A percentile compares a stretch with the other conserved stretches of the same genome.
Evolutionary conservation across 257 asterid genomes (phyloP).

Genomic region (Gentiana dahurica): DNA sequence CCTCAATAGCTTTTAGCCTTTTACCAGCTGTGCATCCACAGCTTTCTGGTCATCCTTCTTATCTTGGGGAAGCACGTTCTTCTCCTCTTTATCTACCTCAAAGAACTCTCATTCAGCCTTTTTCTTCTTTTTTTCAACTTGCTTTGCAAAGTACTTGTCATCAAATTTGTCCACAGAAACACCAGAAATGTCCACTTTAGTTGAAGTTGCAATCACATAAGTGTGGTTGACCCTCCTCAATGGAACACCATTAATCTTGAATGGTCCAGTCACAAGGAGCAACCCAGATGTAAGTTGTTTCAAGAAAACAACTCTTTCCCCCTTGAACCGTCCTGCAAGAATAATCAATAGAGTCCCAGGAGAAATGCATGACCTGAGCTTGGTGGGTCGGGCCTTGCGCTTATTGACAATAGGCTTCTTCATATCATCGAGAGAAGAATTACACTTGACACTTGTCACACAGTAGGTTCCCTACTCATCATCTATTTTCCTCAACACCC

Average conservation of each 20-base stretch:
- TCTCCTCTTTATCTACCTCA: slow-evolving; percentile 28
- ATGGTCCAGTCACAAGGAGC: slow-evolving; percentile 26
- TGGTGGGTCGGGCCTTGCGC: slow-evolving; percentile 21
- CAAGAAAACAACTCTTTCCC: slow-evolving; percentile 23
- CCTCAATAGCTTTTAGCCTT: slow-evolving; percentile 8
- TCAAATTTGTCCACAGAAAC: slow-evolving; percentile 19
- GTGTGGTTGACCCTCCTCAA: slow-evolving; percentile 24
- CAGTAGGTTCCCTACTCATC: too few species aligned
- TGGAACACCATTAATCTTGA: slow-evolving; percentile 28
- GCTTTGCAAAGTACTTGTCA: slow-evolving; percentile 26
- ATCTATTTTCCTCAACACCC: too few species aligned
- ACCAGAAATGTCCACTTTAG: slow-evolving; percentile 20
- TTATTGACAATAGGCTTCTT: slow-evolving; percentile 19
- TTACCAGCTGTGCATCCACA: slow-evolving; percentile 12
- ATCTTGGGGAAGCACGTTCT: slow-evolving; percentile 13
- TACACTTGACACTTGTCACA: too few species aligned
- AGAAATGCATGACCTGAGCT: slow-evolving; percentile 19
- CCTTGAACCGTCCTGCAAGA: slow-evolving; percentile 20
- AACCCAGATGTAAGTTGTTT: slow-evolving; percentile 19
- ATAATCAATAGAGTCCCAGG: slow-evolving; percentile 21
- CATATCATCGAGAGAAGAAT: slow-evolving; percentile 11
- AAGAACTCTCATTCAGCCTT: slow-evolving; percentile 28
- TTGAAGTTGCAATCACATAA: slow-evolving; percentile 23
- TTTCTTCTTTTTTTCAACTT: slow-evolving; percentile 16
- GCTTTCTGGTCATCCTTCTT: slow-evolving; percentile 15